phyloP scores from a whole-genome alignment of 2,329 filamentous ascomycete genomes.

The Podosphaera fusca region DNA sequence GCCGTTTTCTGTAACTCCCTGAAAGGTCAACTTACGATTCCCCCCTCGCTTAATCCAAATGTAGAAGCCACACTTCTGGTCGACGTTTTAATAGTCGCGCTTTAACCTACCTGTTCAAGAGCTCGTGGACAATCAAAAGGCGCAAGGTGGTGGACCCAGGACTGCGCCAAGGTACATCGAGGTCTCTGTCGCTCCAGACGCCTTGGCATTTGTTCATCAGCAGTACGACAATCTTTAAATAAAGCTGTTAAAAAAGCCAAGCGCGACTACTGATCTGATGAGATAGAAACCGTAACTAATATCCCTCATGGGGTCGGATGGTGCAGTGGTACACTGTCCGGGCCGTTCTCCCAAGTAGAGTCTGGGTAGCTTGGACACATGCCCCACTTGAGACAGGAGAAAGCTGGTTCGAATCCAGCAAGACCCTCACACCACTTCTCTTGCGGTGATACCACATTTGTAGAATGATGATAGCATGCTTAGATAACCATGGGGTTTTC shows the following conservation, averaged over 20 bases:
- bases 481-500: too few relatives aligned
- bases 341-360: too few relatives aligned
- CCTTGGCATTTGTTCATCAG: neutral
- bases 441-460: too few relatives aligned
- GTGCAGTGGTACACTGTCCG: too few relatives aligned
- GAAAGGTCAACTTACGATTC: neutral
- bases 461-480: too few relatives aligned
- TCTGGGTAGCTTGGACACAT: too few relatives aligned
- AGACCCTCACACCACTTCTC: too few relatives aligned
- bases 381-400: too few relatives aligned
- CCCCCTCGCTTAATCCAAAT: neutral
- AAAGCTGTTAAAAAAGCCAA: neutral
- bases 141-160: too few relatives aligned
- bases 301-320: neutral
- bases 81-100: neutral
- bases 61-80: neutral
- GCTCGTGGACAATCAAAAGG: neutral
- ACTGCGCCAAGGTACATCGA: too few relatives aligned
- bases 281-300: neutral
- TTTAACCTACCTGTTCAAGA: neutral
- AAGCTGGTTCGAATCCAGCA: too few relatives aligned
- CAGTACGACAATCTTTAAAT: neutral
- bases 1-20: neutral
- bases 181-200: neutral
- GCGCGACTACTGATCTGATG: neutral